Conservation (phyloP, 441 rosid genomes). For the Erysimum cheiri region DNA sequence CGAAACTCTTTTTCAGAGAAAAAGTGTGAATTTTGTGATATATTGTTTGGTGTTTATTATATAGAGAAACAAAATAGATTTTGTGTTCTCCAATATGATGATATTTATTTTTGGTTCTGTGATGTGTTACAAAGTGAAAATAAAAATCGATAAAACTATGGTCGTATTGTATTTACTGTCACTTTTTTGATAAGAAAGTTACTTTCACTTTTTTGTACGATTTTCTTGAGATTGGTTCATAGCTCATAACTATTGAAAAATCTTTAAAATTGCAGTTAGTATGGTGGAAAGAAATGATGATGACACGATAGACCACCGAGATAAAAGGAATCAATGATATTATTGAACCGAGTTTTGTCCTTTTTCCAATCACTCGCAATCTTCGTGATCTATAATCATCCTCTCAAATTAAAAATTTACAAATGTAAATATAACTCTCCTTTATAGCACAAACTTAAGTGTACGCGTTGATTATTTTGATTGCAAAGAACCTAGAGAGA, state of each 20-base stretch:
- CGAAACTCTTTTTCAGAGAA: conserved; percentile 28
- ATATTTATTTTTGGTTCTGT: conserved; percentile 7
- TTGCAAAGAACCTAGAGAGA: conserved; percentile 25
- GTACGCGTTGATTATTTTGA: neutral
- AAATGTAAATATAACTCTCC: neutral
- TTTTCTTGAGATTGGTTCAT: neutral
- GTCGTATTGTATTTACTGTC: neutral
- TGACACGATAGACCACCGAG: conserved; percentile 26
- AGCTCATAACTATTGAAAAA: neutral
- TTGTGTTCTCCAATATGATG: neutral
- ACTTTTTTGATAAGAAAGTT: no score
- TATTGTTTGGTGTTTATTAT: neutral
- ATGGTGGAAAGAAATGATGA: conserved; percentile 3
- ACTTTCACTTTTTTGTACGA: neutral
- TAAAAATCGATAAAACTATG: conserved; percentile 2
- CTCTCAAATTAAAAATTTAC: neutral
- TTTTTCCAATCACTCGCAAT: conserved; percentile 23
- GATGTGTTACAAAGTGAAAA: neutral
- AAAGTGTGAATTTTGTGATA: conserved; percentile 16
- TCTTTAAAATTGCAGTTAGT: neutral
- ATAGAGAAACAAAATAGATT: no score
- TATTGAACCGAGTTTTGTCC: conserved; percentile 13
- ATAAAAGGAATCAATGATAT: conserved; percentile 11
- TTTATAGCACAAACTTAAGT: neutral
- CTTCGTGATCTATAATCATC: conserved; percentile 4